A percentile compares a stretch with the other conserved stretches of the same genome.
These are phyloP conservation scores for Suillus fuscotomentosus DNA, from an alignment of 768 basidiomycete genomes.

Conservation along the genomic window DNA sequence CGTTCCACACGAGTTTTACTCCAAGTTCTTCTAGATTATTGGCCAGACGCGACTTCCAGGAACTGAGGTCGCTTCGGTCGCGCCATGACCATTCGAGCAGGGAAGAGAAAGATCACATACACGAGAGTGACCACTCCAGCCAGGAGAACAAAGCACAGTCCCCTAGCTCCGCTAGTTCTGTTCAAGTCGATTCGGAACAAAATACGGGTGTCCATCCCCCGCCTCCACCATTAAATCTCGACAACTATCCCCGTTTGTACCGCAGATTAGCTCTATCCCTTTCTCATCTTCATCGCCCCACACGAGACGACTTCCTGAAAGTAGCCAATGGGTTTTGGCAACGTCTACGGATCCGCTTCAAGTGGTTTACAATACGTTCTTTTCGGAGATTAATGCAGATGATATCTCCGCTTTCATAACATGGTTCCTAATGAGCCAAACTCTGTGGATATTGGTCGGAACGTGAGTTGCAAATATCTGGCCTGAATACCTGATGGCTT, in stretches of 20 bases:
- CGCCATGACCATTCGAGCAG: slow-evolving; percentile 16
- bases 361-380: slow-evolving; percentile 94
- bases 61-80: not conserved
- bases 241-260: slow-evolving; percentile 81
- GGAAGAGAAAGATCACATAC: not conserved
- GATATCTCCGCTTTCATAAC: slow-evolving; percentile 96
- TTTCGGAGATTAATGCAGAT: slow-evolving; percentile 93
- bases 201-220: slow-evolving; percentile 6
- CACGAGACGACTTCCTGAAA: slow-evolving; percentile 84
- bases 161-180: slow-evolving; percentile 3
- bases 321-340: slow-evolving; percentile 91
- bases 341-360: slow-evolving; percentile 85
- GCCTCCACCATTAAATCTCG: slow-evolving; percentile 39
- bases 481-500: not conserved
- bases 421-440: slow-evolving; percentile 95
- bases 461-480: slow-evolving; percentile 33
- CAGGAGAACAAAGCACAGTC: slow-evolving; percentile 7
- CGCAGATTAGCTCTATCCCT: slow-evolving; percentile 75
- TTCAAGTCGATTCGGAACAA: not conserved
- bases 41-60: not conserved
- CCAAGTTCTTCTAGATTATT: not conserved
- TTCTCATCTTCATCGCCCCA: slow-evolving; percentile 76
- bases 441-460: slow-evolving; percentile 92
- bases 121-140: not conserved
- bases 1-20: not conserved